Evolutionary conservation across 2,329 filamentous ascomycete species (phyloP).

Genomic region (Monosporascus cannonballus): DNA sequence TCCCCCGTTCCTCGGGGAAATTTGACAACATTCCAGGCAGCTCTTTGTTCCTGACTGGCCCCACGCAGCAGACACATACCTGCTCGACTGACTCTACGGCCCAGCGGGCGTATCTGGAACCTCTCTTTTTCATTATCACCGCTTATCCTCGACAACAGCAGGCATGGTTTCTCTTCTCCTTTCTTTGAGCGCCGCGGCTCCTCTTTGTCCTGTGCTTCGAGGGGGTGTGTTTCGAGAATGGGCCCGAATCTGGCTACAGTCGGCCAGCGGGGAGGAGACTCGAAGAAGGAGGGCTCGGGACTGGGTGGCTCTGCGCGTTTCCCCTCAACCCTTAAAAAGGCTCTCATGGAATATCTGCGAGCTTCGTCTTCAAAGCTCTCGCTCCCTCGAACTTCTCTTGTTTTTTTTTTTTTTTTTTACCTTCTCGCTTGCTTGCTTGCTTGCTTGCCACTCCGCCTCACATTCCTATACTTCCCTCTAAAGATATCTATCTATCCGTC

Average conservation of each 20-base stretch:
- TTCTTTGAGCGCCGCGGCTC: background rate
- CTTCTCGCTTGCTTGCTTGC: background rate
- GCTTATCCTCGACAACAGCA: background rate
- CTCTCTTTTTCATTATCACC: background rate
- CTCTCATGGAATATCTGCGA: conserved; percentile 19
- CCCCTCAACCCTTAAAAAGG: background rate
- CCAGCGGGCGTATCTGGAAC: background rate
- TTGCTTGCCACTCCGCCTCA: conserved; percentile 15
- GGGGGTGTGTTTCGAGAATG: background rate
- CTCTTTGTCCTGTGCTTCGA: conserved; percentile 1
- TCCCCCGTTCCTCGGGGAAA: conserved; percentile 13
- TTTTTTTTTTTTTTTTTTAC: background rate
- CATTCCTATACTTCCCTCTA: conserved; percentile 21
- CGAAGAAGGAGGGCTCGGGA: background rate
- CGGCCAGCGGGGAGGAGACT: background rate
- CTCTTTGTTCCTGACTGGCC: conserved; percentile 14
- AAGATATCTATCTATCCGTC: background rate
- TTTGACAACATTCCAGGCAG: conserved; percentile 20
- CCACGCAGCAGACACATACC: conserved; percentile 6
- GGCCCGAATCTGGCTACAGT: background rate
- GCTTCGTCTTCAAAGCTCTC: conserved; percentile 1
- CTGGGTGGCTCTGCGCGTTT: background rate
- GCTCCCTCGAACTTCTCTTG: background rate
- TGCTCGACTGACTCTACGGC: background rate
- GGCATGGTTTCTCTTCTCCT: background rate